Evolutionary conservation across 2,329 filamentous ascomycete species (phyloP).

Genomic region (Catunica adiposa): DNA sequence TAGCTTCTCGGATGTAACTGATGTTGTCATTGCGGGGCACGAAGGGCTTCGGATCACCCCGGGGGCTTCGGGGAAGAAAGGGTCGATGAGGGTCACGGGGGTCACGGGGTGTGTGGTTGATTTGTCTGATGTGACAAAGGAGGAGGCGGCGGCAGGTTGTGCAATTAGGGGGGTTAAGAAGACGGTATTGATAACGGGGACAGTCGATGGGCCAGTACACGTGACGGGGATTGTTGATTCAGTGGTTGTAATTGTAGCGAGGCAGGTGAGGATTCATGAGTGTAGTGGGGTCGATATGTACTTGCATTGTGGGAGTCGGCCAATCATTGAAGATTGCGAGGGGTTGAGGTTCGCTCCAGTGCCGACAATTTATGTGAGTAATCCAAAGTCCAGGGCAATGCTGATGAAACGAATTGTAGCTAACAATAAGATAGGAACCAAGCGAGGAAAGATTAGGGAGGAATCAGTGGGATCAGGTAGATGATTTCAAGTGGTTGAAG

Average conservation of each 20-base stretch:
- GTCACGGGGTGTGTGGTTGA: constrained; percentile 60
- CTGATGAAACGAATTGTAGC: background rate
- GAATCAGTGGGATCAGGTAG: constrained; percentile 78
- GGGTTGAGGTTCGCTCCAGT: constrained; percentile 64
- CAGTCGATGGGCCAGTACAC: constrained; percentile 65
- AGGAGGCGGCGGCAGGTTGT: constrained; percentile 47
- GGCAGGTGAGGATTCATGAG: constrained; percentile 89
- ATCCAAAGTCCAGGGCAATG: background rate
- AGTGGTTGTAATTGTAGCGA: constrained; percentile 60
- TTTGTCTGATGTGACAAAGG: constrained; percentile 48
- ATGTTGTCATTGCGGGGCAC: constrained; percentile 52
- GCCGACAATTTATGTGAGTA: constrained; percentile 46
- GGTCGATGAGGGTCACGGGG: constrained; percentile 56
- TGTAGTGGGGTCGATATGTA: constrained; percentile 71
- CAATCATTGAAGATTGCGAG: constrained; percentile 83
- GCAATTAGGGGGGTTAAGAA: constrained; percentile 50
- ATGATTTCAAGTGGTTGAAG: constrained; percentile 97
- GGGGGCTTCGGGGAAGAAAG: constrained; percentile 50
- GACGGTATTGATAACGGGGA: constrained; percentile 62
- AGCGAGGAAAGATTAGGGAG: constrained; percentile 17
- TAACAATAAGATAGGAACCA: constrained; percentile 7
- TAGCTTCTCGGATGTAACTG: constrained; percentile 44
- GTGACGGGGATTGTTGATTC: constrained; percentile 59
- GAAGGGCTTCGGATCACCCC: constrained; percentile 59
- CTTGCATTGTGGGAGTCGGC: constrained; percentile 62